Base-by-base conservation (phyloP, 768 basidiomycete species). In the Phylloporus scabripes region DNA sequence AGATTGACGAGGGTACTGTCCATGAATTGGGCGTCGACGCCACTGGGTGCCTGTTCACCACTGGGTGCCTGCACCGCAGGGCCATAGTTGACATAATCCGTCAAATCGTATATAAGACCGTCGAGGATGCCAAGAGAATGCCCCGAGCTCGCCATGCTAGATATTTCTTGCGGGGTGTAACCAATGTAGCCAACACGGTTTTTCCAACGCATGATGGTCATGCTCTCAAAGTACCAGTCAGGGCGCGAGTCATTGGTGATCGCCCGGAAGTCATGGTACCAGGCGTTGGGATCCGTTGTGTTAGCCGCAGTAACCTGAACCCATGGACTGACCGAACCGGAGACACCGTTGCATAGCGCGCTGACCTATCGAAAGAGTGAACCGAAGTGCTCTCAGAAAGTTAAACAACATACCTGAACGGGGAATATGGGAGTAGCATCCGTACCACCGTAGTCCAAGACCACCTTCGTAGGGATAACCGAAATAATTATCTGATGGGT, bases 171-270 rank as follows among this genome's bases (percentile, higher is more conserved):
- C 14, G 84, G 81, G 0, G 88, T 88, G 62, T 80, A 86, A 0
- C 93, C 95, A 44, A 95, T 61, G 64, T 94, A 97, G 0, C 96
- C 96, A 34, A 83, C 79, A 33, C 95, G 87, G 58, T 81, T 82
- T 46, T 81, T 85, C 74, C 86, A 96, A 7, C 96, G 87, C 86
- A 99, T 85, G 62, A 79, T 66, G 3, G 89, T 87, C 96, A 99
- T 98, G 51, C 74, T 76, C 70, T 98, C 87, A 56, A 88, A 93
- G 67, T 98, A 99, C 96, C 96, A 99, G 63, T 99, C 96, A 0
- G 96, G 95, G 8, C 96, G 81, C 0, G 87, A 85, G 61, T 98
- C 95, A 51, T 83, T 87, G 31, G 84, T 86, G 62, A 75, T 83
- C 0, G 84, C 85, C 15, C 95, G 87, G 80, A 99, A 99, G 64